phyloP scores from a whole-genome alignment of 805 yeast genomes.

The Saccharomycopsis sp. region DNA sequence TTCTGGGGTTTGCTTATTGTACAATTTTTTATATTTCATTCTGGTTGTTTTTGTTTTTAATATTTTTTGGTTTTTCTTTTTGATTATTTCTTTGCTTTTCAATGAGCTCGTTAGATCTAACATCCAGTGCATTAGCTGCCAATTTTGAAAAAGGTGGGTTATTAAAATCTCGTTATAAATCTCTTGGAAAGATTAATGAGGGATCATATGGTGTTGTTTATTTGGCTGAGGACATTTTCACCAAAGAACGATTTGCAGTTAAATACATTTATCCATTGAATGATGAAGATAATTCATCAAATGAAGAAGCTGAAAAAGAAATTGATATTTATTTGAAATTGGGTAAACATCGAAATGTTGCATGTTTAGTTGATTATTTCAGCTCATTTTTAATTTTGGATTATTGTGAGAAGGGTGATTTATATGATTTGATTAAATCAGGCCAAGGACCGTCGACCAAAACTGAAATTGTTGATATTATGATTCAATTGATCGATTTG shows the following conservation, averaged over 20 bases:
- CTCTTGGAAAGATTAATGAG: conserved; percentile 71
- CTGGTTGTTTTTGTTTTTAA: neutral
- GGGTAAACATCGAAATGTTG: conserved; percentile 68
- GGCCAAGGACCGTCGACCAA: conserved; percentile 71
- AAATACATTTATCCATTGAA: conserved; percentile 69
- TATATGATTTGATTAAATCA: conserved; percentile 65
- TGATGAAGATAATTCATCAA: conserved; percentile 26
- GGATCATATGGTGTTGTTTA: conserved; percentile 94
- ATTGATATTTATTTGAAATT: conserved; percentile 66
- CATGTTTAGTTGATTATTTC: conserved; percentile 65
- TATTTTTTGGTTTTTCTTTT: neutral
- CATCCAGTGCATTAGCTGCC: neutral
- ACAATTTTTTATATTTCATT: too few species aligned
- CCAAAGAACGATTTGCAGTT: conserved; percentile 63
- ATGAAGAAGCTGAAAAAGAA: conserved; percentile 38
- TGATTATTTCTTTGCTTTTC: neutral
- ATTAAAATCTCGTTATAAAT: conserved; percentile 56
- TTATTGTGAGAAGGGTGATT: conserved; percentile 75
- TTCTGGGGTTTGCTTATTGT: too few species aligned
- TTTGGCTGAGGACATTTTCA: conserved; percentile 62
- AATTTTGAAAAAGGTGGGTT: conserved; percentile 37
- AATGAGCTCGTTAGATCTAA: neutral
- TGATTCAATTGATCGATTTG: conserved; percentile 76
- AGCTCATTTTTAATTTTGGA: conserved; percentile 82
- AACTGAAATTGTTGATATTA: conserved; percentile 81